Percentiles rank a stretch among this genome's conserved stretches.
These are phyloP conservation scores for Metschnikowia lachancei DNA, from an alignment of 805 yeast species.

Conservation along the genomic window DNA sequence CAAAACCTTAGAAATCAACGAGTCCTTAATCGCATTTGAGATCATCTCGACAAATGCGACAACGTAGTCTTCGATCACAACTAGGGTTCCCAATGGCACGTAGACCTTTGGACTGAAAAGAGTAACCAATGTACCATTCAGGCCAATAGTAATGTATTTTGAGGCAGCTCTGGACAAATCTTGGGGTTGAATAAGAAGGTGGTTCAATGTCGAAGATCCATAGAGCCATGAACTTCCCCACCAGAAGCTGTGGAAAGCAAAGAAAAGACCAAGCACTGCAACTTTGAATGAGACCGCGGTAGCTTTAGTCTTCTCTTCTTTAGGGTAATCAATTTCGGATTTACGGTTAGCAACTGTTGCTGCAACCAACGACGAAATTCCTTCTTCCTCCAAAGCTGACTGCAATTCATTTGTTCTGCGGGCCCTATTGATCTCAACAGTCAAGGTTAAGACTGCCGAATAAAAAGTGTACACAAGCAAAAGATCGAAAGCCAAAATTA, in stretches of 20 bases:
- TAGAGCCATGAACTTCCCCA: conserved; percentile 71
- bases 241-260: conserved; percentile 64
- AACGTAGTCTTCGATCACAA: conserved; percentile 61
- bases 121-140: conserved; percentile 55
- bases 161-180: conserved; percentile 42
- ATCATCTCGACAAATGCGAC: conserved; percentile 51
- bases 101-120: conserved; percentile 56
- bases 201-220: conserved; percentile 13
- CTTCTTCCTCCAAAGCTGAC: conserved; percentile 88
- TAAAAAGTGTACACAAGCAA: conserved; percentile 75
- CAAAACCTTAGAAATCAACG: conserved; percentile 71
- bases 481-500: conserved; percentile 69
- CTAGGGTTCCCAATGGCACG: conserved; percentile 53
- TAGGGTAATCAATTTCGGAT: conserved; percentile 28
- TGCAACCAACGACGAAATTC: conserved; percentile 73
- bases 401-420: conserved; percentile 76
- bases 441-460: conserved; percentile 78
- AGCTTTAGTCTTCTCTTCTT: conserved; percentile 26
- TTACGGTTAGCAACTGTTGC: conserved; percentile 55
- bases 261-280: conserved; percentile 55
- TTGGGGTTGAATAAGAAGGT: conserved; percentile 17
- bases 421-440: conserved; percentile 83
- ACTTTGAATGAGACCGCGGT: conserved; percentile 55
- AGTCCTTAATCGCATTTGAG: conserved; percentile 73
- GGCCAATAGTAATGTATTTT: conserved; percentile 44